Evolutionary conservation across 2,329 filamentous ascomycete species (phyloP), one percentile per base, ranked within the genome.

Genomic region (Sporothrix brasiliensis): DNA sequence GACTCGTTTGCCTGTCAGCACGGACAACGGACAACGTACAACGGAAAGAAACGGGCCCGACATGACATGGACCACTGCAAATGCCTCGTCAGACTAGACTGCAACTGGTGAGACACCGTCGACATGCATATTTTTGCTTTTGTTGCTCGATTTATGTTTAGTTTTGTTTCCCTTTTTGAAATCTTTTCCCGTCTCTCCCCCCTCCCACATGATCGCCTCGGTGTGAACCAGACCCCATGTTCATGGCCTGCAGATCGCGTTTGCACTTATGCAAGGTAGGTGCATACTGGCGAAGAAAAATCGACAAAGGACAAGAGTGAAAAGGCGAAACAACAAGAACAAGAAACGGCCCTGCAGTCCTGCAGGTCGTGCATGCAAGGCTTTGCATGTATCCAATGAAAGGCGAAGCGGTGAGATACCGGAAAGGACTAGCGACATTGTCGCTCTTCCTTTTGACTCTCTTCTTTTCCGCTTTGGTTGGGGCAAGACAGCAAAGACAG

Each of bases 391-490:
- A 60, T 60, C 56, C 60, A 65, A 52, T 50, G 24, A 49, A 50
- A 52, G 19, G 47, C 44, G 54, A 50, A 44, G 67, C 67, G 67
- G 67, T 69, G 56, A 69, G 67, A 69, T 69, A 61, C 67, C 47
- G 47, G 56, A 69, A 52, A 24, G 47, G 67, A 61, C 56, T 69
- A 69, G 67, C 56, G 27, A 69, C 44, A 30, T 41, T 60, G n/a
- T 50, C 9, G 39, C 7, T 21, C 24, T 10, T 63, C 58, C 58
- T 47, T 47, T 14, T 44, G 41, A 44, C 58, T 14, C 14, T 63
- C 30, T 41, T 30, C 14, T 13, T 10, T 63, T 41, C 21, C 19
- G 34, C 19, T 34, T 7, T 7, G 7, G 34, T 7, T 34, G 34
- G 34, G 7, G 34, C 30, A 34, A 34, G 6, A 34, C 6, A n/a